phyloP scores from a whole-genome alignment of 2,329 filamentous ascomycete genomes.

The Neonectria sp. region DNA sequence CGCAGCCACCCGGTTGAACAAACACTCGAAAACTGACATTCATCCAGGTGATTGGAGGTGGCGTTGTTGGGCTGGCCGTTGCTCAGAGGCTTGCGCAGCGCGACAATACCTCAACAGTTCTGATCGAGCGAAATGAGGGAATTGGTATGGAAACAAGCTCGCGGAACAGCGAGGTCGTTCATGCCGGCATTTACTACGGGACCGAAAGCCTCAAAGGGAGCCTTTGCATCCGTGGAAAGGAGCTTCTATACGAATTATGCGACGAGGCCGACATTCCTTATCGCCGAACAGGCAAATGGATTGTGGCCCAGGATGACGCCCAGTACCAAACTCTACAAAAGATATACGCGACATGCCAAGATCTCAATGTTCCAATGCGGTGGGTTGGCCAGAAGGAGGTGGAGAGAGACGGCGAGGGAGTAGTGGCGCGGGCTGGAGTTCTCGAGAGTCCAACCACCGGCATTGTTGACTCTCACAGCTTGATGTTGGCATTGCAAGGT shows the following conservation, averaged over 20 bases:
- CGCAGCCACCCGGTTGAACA: not conserved
- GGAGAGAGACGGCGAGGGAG: constrained; percentile 77
- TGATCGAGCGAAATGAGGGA: constrained; percentile 84
- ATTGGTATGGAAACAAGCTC: constrained; percentile 90
- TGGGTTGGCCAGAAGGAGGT: constrained; percentile 79
- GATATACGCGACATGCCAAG: constrained; percentile 63
- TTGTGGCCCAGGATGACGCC: constrained; percentile 85
- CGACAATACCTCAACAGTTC: constrained; percentile 75
- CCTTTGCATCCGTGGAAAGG: constrained; percentile 84
- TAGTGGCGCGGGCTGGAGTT: constrained; percentile 72
- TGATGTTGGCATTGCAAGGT: constrained; percentile 87
- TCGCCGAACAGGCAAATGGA: constrained; percentile 89
- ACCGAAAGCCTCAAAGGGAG: constrained; percentile 81
- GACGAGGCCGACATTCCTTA: constrained; percentile 76
- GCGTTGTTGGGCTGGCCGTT: constrained; percentile 84
- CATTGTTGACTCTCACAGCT: constrained; percentile 88
- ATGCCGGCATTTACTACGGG: constrained; percentile 96
- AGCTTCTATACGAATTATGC: constrained; percentile 87
- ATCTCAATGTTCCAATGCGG: constrained; percentile 74
- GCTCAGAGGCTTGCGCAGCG: constrained; percentile 81
- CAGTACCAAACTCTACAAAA: constrained; percentile 75
- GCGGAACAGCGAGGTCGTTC: constrained; percentile 96
- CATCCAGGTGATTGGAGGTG: constrained; percentile 69
- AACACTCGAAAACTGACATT: not conserved
- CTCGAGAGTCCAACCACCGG: constrained; percentile 89